phyloP scores from a whole-genome alignment of 2,329 filamentous ascomycete species.

The Bipolaris bicolor region DNA sequence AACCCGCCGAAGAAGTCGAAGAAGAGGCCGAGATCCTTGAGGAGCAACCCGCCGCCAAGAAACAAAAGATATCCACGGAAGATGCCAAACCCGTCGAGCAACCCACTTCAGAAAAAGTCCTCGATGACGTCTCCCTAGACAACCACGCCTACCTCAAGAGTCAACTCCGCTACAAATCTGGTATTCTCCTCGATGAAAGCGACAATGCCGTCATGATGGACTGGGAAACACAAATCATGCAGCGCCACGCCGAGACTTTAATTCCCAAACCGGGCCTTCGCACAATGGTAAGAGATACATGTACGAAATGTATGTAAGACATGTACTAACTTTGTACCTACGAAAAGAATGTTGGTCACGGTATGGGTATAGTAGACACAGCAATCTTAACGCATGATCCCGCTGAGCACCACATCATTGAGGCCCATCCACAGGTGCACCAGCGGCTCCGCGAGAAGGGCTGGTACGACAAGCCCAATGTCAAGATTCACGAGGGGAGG shows the following conservation, averaged over 20 bases:
- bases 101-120: constrained; percentile 29
- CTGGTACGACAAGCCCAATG: constrained; percentile 67
- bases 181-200: constrained; percentile 69
- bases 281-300: constrained; percentile 57
- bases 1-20: constrained; percentile 26
- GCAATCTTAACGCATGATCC: constrained; percentile 75
- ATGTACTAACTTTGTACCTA: no score
- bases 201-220: constrained; percentile 93
- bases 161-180: constrained; percentile 42
- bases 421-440: constrained; percentile 81
- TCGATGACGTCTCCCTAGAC: constrained; percentile 45
- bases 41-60: constrained; percentile 42
- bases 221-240: constrained; percentile 90
- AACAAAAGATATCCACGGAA: constrained; percentile 41
- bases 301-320: no score
- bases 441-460: constrained; percentile 70
- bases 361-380: constrained; percentile 86
- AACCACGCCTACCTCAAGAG: constrained; percentile 50
- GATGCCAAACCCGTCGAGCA: constrained; percentile 35
- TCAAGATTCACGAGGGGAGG: constrained; percentile 69
- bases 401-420: constrained; percentile 78
- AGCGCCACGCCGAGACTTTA: constrained; percentile 72
- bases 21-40: constrained; percentile 29
- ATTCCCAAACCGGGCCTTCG: constrained; percentile 66
- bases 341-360: constrained; percentile 75